Evolutionary conservation across 2,329 filamentous ascomycete species (phyloP), one percentile per base, ranked within the genome.

Genomic region (Pestalotiopsis sp.): DNA sequence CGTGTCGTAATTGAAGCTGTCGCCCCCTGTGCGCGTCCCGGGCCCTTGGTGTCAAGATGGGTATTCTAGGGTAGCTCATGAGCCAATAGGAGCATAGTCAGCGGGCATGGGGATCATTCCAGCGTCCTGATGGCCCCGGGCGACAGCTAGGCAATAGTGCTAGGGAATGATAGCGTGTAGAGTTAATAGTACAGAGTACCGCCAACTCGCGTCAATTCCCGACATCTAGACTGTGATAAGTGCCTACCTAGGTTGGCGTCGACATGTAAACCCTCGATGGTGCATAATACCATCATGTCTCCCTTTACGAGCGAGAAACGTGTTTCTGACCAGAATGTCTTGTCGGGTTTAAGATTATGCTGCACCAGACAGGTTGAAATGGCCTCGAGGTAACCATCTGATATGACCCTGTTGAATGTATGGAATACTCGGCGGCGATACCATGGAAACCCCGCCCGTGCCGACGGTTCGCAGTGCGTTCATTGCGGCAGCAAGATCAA

Each of bases 1-100:
- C 45, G 65, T 67, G 65, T 67, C 56, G 65, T 67, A 67, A 67
- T 67, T 67, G 65, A 67, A 67, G 65, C 65, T 67, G 56, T 67
- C 36, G 65, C 39, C 52, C 31, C 58, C 63, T 66, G 63, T 66
- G 63, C 41, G 63, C 63, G 27, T 66, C 13, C 49, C 52, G 17
- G 64, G 65, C 65, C 65, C 65, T 67, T 67, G 56, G 65, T 66
- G 56, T 36, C 61, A 23, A 67, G 65, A 61, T 56, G 52, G 65
- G 36, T 27, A 27, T 31, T 20, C 45, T 67, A 67, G 65, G 65
- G 65, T 41, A 62, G 59, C 20, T 61, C 13, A n/a, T 12, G 17
- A n/a, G 65, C 65, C 56, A 67, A 67, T 67, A 45, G 65, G 56
- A 67, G 27, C 52, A 13, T 11, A 17, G 7, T 17, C n/a, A 27